Base-by-base conservation (phyloP, 306 rosid species). In the Lathyrus sativus region DNA sequence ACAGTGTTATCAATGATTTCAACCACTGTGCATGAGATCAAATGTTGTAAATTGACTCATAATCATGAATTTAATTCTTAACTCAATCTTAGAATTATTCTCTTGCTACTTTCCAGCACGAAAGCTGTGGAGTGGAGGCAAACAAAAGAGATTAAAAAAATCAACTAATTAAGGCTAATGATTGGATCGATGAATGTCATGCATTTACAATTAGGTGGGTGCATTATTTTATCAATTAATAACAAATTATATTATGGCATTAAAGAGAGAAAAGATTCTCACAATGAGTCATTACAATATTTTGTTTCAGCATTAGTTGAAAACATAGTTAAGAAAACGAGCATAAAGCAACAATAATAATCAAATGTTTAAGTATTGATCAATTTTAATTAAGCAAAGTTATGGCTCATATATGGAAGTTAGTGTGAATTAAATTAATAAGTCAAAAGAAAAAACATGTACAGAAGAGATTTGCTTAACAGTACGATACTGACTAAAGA, bases 401-500 rank as follows among this genome's bases (percentile, higher is more conserved):
- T 63, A 55, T 66, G 51, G 62, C 82, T 75, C 78, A 67, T 78
- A 83, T 69, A 57, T 81, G 83, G 85, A 81, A 81, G 77, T 85
- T 80, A 76, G 74, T 69, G 75, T 46, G 63, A 44, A 64, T 61
- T 76, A 80, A 73, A 70, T 54, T 73, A 78, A 57, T 39, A 14
- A 13, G 9, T 60, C 29, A 39, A 65, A 62, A 37, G 8, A 33
- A 19, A 26, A 35, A 81, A 79, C 76, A 74, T 50, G 38, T 14
- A n/a, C 6, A 33, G 37, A 46, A 71, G 78, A 74, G 83, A 63
- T 33, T 80, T 74, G 67, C 48, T 17, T 46, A 53, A 58, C 17
- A 46, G 54, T 42, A 45, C 51, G 33, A 63, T 31, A 63, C 68
- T 51, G 35, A 85, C 70, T 41, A 41, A 11, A 9, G 45, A 41